phyloP scores from a whole-genome alignment of 495 filamentous ascomycete species.

The Clohesyomyces aquaticus region DNA sequence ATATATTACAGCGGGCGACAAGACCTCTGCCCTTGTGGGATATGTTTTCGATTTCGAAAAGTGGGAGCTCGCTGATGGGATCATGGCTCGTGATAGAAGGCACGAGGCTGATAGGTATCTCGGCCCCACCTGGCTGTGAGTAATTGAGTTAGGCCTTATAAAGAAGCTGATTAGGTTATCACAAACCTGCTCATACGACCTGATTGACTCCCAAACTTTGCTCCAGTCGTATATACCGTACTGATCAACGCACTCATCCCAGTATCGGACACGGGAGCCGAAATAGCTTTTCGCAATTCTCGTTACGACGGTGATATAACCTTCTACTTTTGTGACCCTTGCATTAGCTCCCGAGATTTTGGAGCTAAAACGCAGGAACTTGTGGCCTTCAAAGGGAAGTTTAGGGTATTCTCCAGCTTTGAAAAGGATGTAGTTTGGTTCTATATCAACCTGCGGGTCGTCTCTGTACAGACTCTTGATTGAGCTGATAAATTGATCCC shows the following conservation, averaged over 20 bases:
- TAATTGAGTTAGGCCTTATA: constrained; percentile 1
- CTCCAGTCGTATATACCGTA: constrained; percentile 24
- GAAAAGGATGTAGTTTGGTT: constrained; percentile 43
- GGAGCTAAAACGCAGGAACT: constrained; percentile 46
- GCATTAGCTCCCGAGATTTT: constrained; percentile 33
- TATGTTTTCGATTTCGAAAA: constrained; percentile 42
- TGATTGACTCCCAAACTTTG: constrained; percentile 29
- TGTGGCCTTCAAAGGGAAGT: constrained; percentile 46
- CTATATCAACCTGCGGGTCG: constrained; percentile 40
- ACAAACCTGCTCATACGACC: constrained; percentile 34
- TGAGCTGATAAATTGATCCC: constrained; percentile 37
- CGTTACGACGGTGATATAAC: constrained; percentile 22
- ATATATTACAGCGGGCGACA: constrained; percentile 47
- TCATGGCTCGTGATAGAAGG: constrained; percentile 4
- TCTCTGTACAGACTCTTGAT: constrained; percentile 40
- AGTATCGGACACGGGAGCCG: constrained; percentile 23
- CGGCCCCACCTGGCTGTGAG: constrained; percentile 26
- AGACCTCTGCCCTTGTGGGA: constrained; percentile 50
- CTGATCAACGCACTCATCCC: constrained; percentile 21
- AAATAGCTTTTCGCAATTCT: constrained; percentile 12
- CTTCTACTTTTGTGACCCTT: constrained; percentile 10
- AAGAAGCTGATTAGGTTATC: not conserved
- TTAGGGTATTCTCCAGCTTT: constrained; percentile 44
- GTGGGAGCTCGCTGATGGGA: constrained; percentile 23
- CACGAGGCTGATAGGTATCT: constrained; percentile 22